Percentiles rank a stretch among this genome's conserved stretches.
Evolutionary conservation across 352 stramenopile genomes (phyloP).

Genomic region (Pelagophyceae sp.): DNA sequence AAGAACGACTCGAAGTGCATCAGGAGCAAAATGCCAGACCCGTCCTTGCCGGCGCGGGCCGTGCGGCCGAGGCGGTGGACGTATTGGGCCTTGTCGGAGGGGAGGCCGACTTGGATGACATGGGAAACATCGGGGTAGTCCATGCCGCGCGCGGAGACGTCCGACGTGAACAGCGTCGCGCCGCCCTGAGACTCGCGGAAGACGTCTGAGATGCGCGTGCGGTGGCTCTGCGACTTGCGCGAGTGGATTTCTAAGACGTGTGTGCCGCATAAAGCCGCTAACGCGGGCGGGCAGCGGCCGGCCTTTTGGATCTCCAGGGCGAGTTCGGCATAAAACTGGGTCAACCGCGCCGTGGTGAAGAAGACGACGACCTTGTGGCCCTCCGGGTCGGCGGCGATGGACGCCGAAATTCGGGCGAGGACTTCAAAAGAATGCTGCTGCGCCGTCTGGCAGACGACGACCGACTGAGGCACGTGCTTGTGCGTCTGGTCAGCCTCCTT

Average conservation of each 20-base stretch:
- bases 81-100: slow-evolving; percentile 76
- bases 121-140: slow-evolving; percentile 86
- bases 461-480: slow-evolving; percentile 75
- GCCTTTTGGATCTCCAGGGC: slow-evolving; percentile 51
- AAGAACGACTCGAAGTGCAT: slow-evolving; percentile 65
- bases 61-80: slow-evolving; percentile 88
- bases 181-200: slow-evolving; percentile 75
- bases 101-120: slow-evolving; percentile 52
- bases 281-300: not conserved
- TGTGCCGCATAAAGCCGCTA: slow-evolving; percentile 36
- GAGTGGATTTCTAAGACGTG: slow-evolving; percentile 87
- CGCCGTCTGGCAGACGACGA: slow-evolving; percentile 57
- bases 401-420: not conserved
- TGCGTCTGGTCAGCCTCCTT: slow-evolving; percentile 68
- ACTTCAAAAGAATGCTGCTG: slow-evolving; percentile 39
- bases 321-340: slow-evolving; percentile 75
- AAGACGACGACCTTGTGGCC: slow-evolving; percentile 93
- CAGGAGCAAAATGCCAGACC: slow-evolving; percentile 63
- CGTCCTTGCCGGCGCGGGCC: slow-evolving; percentile 69
- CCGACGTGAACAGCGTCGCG: slow-evolving; percentile 78
- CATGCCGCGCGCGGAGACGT: slow-evolving; percentile 83
- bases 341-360: slow-evolving; percentile 73
- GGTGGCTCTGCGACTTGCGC: slow-evolving; percentile 76
- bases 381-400: slow-evolving; percentile 54
- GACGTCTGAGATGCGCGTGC: slow-evolving; percentile 67